Conservation (phyloP, 148 eudicot genomes). For the Agrostemma githago region DNA sequence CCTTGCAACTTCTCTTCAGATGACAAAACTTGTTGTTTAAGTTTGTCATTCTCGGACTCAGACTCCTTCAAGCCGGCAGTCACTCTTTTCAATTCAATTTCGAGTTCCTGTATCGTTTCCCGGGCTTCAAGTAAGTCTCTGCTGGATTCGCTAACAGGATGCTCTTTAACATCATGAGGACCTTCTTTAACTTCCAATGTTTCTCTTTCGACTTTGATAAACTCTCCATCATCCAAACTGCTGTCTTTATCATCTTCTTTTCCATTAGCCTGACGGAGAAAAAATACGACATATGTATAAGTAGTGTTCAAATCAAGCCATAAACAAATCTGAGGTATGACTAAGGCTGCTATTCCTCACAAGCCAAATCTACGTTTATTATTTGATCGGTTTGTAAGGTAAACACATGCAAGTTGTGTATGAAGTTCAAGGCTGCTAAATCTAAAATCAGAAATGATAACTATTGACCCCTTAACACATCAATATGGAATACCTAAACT, state of each 20-base stretch:
- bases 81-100: slow-evolving; percentile 56
- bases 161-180: slow-evolving; percentile 30
- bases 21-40: slow-evolving; percentile 45
- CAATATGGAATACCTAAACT: not conserved
- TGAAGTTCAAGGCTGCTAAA: not conserved
- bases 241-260: slow-evolving; percentile 65
- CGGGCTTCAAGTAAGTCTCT: slow-evolving; percentile 69
- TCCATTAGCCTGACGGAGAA: slow-evolving; percentile 30
- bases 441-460: not conserved
- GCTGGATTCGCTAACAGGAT: slow-evolving; percentile 37
- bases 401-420: not conserved
- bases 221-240: slow-evolving; percentile 67
- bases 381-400: not conserved
- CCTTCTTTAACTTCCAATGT: slow-evolving; percentile 41
- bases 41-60: slow-evolving; percentile 53
- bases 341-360: not conserved
- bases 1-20: slow-evolving; percentile 49
- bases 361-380: not conserved
- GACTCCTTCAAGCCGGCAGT: slow-evolving; percentile 45
- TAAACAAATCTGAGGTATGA: not conserved
- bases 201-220: slow-evolving; percentile 88
- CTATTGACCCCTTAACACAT: not conserved
- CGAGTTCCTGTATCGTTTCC: slow-evolving; percentile 70
- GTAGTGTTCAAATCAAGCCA: not conserved
- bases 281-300: not conserved